Base-by-base conservation (phyloP, 805 yeast species). In the Ogataea siamensis region DNA sequence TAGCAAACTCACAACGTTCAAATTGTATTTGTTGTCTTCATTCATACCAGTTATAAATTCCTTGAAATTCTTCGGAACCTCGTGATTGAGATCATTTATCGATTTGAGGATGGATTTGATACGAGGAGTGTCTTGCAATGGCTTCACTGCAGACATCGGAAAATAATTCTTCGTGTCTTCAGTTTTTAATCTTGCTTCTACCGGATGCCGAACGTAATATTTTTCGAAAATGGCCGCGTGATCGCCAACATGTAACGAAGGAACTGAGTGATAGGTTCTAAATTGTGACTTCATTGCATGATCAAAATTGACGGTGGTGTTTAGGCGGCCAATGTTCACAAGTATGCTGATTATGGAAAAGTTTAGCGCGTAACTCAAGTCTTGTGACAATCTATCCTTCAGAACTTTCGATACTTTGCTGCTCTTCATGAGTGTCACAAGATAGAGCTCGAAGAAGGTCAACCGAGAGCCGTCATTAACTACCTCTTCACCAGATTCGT, bases 251-350 rank as follows among this genome's bases (percentile, higher is more conserved):
- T 91, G 97, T 28, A 91, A 67, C 8, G 88, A 78, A 1, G 99
- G 99, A 22, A 91, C 87, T 9, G 95, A 84, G 63, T 91, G 97
- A 57, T 85, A 91, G 0, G 97, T 89, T 54, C 99, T 72, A 46
- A 91, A 70, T 49, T 88, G 91, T 0, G 96, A 87, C 51, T 87
- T 82, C 98, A 91, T 91, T 55, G 88, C 97, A 15, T 94, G 87
- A 40, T 87, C 95, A 57, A 91, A 84, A 63, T 91, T 91, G 36
- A 91, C 81, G 2, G 98, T 91, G 2, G 99, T 91, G 66, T 91
- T 91, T 79, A 91, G 78, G 45, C 97, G 71, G 7, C 98, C 98
- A 38, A 89, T 78, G 56, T 91, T 91, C 12, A 91, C 97, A 43
- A 91, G 68, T 25, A 91, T 63, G 47, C 96, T 87, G 15, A 63